Percentiles rank a stretch among this genome's conserved stretches.
These are phyloP conservation scores for Penicillium sp. DNA, from an alignment of 2,329 filamentous ascomycete species.

Conservation along the genomic window DNA sequence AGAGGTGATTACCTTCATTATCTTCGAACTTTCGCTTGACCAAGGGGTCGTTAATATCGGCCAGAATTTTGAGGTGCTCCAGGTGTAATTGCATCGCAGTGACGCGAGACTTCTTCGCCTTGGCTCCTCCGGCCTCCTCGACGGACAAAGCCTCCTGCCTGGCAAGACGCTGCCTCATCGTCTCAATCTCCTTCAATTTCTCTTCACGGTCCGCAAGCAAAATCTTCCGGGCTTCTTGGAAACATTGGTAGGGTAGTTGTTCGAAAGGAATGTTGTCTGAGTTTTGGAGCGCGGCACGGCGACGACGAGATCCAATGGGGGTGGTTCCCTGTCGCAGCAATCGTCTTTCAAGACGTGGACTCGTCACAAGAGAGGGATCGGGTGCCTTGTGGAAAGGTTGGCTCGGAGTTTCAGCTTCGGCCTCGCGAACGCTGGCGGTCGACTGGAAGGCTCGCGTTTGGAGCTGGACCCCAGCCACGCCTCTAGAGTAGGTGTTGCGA, in stretches of 20 bases:
- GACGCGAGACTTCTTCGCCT: conserved; percentile 58
- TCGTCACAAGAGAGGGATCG: conserved; percentile 62
- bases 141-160: conserved; percentile 54
- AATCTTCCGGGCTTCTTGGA: conserved; percentile 86
- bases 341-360: conserved; percentile 55
- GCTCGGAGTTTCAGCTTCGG: conserved; percentile 34
- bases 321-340: conserved; percentile 60
- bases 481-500: conserved; percentile 29
- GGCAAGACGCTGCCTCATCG: conserved; percentile 60
- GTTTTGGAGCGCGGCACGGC: conserved; percentile 62
- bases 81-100: conserved; percentile 62
- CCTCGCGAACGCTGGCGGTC: conserved; percentile 39
- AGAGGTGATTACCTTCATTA: conserved; percentile 57
- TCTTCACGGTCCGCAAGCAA: conserved; percentile 69
- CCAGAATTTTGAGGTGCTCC: conserved; percentile 73
- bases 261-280: conserved; percentile 70
- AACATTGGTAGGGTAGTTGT: conserved; percentile 91
- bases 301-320: conserved; percentile 75
- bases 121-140: conserved; percentile 53
- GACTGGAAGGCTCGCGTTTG: conserved; percentile 44
- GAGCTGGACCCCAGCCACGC: conserved; percentile 28
- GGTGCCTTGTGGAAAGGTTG: conserved; percentile 38
- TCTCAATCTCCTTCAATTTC: conserved; percentile 66
- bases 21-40: conserved; percentile 94
- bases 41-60: conserved; percentile 87